phyloP scores from a whole-genome alignment of 306 rosid species.

The Cucurbita argyrosperma region DNA sequence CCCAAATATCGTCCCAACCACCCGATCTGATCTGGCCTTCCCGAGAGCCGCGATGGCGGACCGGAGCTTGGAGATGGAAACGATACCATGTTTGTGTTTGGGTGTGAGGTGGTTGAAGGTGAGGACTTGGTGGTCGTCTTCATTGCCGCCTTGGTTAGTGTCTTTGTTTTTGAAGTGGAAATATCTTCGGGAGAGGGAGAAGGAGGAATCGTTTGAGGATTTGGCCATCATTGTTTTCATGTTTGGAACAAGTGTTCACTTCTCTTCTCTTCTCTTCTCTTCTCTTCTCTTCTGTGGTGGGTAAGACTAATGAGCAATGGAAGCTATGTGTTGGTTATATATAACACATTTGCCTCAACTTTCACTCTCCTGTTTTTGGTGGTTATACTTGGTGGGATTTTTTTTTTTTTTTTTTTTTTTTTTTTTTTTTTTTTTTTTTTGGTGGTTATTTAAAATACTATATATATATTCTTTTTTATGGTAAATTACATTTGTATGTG shows the following conservation, averaged over 20 bases:
- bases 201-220: conserved; percentile 58
- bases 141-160: conserved; percentile 13
- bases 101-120: conserved; percentile 1
- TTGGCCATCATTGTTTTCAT: conserved; percentile 62
- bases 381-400: background rate
- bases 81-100: background rate
- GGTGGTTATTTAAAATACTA: background rate
- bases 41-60: conserved; percentile 35
- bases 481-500: too few relatives aligned
- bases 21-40: conserved; percentile 14
- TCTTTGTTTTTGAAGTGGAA: conserved; percentile 63
- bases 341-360: background rate
- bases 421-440: too few relatives aligned
- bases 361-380: background rate
- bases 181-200: conserved; percentile 77
- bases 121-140: conserved; percentile 35
- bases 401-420: background rate
- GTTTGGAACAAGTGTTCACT: background rate
- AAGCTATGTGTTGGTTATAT: background rate
- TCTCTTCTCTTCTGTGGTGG: background rate
- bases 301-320: background rate
- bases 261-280: background rate
- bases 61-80: conserved; percentile 38
- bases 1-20: conserved; percentile 76
- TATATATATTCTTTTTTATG: background rate